Base-by-base conservation (phyloP, 176 grass and related monocot genomes). In the Ensete ventricosum region DNA sequence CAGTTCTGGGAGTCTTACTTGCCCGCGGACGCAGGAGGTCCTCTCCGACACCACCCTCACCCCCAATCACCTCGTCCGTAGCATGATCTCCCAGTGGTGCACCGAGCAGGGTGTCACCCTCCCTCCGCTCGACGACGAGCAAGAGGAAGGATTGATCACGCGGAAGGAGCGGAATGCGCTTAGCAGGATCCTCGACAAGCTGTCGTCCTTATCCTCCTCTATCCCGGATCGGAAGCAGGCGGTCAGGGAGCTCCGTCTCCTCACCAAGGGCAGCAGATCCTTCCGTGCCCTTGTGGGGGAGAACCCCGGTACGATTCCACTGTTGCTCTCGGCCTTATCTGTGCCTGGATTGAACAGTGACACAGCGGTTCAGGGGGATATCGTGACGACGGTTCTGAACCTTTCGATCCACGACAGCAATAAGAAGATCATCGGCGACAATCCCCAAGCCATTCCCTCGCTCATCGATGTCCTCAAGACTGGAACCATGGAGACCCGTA, bases 341-440 rank as follows among this genome's bases (percentile, higher is more conserved):
- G 67, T 54, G 49, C 82, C 86, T 73, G 71, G 62, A 68, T 84
- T 89, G 73, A 81, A 83, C 72, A 77, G 69, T 66, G 83, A 86
- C 71, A 78, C 79, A 64, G 75, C 91, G 66, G 84, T 96, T 21
- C 65, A 86, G 9, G 86, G 91, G 73, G 88, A 96, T 62, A 85
- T 82, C 22, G 92, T 96, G 53, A 96, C 92, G n/a, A 74, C 87
- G 70, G 85, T 96, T 74, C 84, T 96, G 24, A 96, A 96, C 54
- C 82, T 96, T 67, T 96, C 92, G 63, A 80, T 96, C 48, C 88
- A 91, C 83, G 92, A 96, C 26, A 85, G 77, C 66, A 96, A 96
- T 62, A 96, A 89, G 81, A 89, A 85, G 74, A 88, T 89, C 55
- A 74, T 96, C 73, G 92, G 82, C 80, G 84, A 96, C 52, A 82